Conservation (phyloP, 352 stramenopile genomes). For the Peronosclerospora sorghi region DNA sequence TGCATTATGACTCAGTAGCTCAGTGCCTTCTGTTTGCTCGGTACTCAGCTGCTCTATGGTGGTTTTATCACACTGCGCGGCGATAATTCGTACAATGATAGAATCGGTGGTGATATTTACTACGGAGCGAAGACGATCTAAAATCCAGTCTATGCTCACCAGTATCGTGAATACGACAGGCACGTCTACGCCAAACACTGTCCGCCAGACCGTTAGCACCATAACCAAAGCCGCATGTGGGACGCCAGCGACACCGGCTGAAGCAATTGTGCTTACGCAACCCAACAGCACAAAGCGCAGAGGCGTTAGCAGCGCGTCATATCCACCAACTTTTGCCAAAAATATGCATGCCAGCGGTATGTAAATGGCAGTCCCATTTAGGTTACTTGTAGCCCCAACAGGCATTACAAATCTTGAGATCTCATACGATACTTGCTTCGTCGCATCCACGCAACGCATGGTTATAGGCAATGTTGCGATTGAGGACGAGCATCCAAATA, state of each 20-base stretch:
- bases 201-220: conserved; percentile 69
- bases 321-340: conserved; percentile 51
- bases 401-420: conserved; percentile 55
- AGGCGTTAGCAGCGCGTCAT: conserved; percentile 39
- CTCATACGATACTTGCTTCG: conserved; percentile 45
- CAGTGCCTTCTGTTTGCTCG: conserved; percentile 20
- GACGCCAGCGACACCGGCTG: conserved; percentile 58
- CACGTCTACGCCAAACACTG: conserved; percentile 46
- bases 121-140: conserved; percentile 59
- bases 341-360: conserved; percentile 66
- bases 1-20: conserved; percentile 13
- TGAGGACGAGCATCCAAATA: conserved; percentile 68
- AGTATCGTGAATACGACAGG: conserved; percentile 56
- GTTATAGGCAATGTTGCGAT: conserved; percentile 73
- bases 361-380: conserved; percentile 68
- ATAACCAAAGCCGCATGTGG: conserved; percentile 65
- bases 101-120: conserved; percentile 82
- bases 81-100: conserved; percentile 68
- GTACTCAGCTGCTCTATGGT: conserved; percentile 12
- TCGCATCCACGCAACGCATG: conserved; percentile 59
- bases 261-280: conserved; percentile 54
- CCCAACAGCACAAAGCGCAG: conserved; percentile 52
- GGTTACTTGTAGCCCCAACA: conserved; percentile 55
- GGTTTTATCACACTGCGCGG: conserved; percentile 56
- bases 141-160: conserved; percentile 59